Base-by-base conservation (phyloP, 805 yeast genomes). In the Starmerella bacillaris region DNA sequence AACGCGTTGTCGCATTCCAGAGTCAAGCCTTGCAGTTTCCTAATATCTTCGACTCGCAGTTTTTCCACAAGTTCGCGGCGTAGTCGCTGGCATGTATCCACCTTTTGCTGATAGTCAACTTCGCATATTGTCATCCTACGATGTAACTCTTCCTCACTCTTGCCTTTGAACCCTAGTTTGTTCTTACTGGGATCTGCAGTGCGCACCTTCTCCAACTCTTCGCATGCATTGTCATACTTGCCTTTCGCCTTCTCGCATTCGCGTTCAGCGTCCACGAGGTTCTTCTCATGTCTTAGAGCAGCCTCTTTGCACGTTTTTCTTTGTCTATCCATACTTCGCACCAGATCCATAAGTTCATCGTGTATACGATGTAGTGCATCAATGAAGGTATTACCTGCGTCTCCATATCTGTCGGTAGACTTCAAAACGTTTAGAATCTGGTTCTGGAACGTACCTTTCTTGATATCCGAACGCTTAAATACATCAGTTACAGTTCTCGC, bases 1-100 rank as follows among this genome's bases (percentile, higher is more conserved):
- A 86, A 61, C 7, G 95, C 96, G 33, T 80, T 72, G 55, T 89
- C 96, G 51, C 80, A 66, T 55, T 86, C 95, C 42, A 84, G 61
- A 37, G 83, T 73, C 42, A 82, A 61, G 51, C 78, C 75, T 51
- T 74, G 78, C 41, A 89, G 63, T 43, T 71, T 73, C 40, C 70
- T 67, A 4, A 80, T 72, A 27, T 70, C 68, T 38, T 68, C 72
- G 5, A 96, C 98, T 46, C 98, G 68, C 50, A 76, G 77, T 17
- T 68, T 64, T 48, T 67, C 64, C 38, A 80, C 58, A 36, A 83
- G 70, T 38, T 76, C 84, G 44, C 71, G 74, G 54, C 89, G 76
- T 45, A 72, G 54, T 30, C 77, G 70, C 45, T 77, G 74, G 21
- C 89, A 78, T 2, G 70, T 58, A 28, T 73, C 67, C 4, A 83